Evolutionary conservation across 1,284 basidiomycete species (phyloP).

Genomic region (Austroboletus niveus): DNA sequence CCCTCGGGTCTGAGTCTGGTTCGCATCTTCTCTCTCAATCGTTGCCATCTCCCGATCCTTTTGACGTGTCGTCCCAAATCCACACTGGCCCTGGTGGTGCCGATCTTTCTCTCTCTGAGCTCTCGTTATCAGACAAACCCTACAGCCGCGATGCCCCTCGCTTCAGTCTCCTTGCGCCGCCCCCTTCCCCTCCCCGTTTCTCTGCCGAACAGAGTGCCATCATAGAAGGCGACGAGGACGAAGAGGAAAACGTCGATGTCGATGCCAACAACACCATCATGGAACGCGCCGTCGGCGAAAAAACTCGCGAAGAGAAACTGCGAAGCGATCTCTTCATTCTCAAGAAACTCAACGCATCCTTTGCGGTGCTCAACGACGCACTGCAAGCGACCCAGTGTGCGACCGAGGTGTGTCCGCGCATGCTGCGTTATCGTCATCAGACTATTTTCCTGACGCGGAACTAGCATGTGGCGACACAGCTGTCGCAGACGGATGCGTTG

Average conservation of each 20-base stretch:
- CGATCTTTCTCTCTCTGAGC: conserved; percentile 63
- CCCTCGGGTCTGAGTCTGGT: conserved; percentile 24
- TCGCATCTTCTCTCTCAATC: conserved; percentile 56
- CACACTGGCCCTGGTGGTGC: conserved; percentile 46
- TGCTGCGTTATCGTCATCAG: not conserved
- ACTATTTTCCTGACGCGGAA: not conserved
- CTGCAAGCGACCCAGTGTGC: conserved; percentile 58
- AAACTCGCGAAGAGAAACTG: conserved; percentile 65
- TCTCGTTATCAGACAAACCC: conserved; percentile 50
- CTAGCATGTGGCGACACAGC: conserved; percentile 61
- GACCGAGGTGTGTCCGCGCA: conserved; percentile 54
- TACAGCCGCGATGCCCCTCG: conserved; percentile 33
- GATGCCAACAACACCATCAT: conserved; percentile 23
- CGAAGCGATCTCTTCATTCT: conserved; percentile 69
- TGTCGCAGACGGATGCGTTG: conserved; percentile 67
- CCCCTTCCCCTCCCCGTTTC: conserved; percentile 28
- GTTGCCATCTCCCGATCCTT: conserved; percentile 34
- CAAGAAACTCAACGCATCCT: conserved; percentile 66
- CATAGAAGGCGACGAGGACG: conserved; percentile 31
- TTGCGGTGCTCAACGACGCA: conserved; percentile 64
- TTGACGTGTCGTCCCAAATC: conserved; percentile 37
- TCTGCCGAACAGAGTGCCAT: conserved; percentile 27
- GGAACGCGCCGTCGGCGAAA: conserved; percentile 32
- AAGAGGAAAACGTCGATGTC: conserved; percentile 25
- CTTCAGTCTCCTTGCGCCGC: conserved; percentile 44